phyloP scores from a whole-genome alignment of 805 yeast species.

The Candida chauliodis region DNA sequence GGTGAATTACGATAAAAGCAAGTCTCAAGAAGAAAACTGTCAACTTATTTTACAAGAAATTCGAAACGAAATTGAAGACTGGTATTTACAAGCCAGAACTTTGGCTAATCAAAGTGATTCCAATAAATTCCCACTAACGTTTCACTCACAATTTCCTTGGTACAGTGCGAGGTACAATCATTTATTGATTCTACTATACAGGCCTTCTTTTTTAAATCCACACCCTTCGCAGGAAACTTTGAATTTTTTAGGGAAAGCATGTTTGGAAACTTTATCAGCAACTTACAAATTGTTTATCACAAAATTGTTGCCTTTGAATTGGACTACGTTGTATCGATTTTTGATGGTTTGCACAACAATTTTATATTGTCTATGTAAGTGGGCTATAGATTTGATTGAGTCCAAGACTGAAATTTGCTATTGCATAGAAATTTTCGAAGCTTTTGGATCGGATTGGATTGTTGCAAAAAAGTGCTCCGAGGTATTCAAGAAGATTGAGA shows the following conservation, averaged over 20 bases:
- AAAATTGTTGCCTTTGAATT: slow-evolving; percentile 44
- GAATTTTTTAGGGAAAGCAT: slow-evolving; percentile 42
- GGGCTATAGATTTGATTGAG: slow-evolving; percentile 44
- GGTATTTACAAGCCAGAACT: slow-evolving; percentile 21
- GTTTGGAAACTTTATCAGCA: slow-evolving; percentile 43
- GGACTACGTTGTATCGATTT: slow-evolving; percentile 48
- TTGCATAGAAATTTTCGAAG: slow-evolving; percentile 43
- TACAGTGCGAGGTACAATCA: slow-evolving; percentile 43
- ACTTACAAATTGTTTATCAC: slow-evolving; percentile 44
- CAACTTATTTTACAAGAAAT: slow-evolving; percentile 25
- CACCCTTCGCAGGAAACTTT: slow-evolving; percentile 38
- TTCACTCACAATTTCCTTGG: slow-evolving; percentile 32
- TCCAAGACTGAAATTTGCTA: slow-evolving; percentile 45
- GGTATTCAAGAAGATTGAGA: slow-evolving; percentile 42
- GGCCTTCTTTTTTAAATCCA: slow-evolving; percentile 49
- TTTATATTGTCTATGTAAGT: slow-evolving; percentile 44
- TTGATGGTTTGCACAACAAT: slow-evolving; percentile 46
- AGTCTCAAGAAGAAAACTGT: slow-evolving; percentile 25
- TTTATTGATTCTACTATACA: slow-evolving; percentile 42
- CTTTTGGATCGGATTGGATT: slow-evolving; percentile 46
- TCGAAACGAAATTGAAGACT: slow-evolving; percentile 33
- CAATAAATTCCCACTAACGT: slow-evolving; percentile 10
- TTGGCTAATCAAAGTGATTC: neutral
- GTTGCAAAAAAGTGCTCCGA: slow-evolving; percentile 43
- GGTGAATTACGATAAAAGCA: slow-evolving; percentile 14